These are phyloP conservation scores for Epichloe baconii DNA, from an alignment of 2,329 filamentous ascomycete species.

Conservation along the genomic window DNA sequence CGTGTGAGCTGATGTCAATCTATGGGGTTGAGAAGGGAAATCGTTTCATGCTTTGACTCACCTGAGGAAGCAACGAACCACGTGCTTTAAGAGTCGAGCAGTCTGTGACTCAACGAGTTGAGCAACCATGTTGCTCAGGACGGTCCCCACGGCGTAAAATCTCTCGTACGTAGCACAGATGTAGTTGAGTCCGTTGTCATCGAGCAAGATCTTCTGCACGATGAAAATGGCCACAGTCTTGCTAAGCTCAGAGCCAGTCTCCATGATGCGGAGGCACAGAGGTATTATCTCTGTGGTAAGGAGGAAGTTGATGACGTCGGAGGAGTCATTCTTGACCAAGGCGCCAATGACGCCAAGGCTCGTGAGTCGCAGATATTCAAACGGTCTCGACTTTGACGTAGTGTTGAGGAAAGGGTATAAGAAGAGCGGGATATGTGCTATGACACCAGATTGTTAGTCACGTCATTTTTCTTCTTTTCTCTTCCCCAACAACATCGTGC, in stretches of 20 bases:
- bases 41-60: constrained; percentile 29
- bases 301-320: constrained; percentile 97
- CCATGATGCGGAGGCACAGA: constrained; percentile 95
- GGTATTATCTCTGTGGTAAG: constrained; percentile 98
- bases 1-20: constrained; percentile 8
- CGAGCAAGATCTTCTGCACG: constrained; percentile 94
- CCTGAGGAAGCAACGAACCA: constrained; percentile 93
- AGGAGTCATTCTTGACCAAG: constrained; percentile 96
- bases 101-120: constrained; percentile 97
- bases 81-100: constrained; percentile 88
- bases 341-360: constrained; percentile 94
- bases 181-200: constrained; percentile 93
- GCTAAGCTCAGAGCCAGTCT: constrained; percentile 93
- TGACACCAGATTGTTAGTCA: constrained; percentile 3
- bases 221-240: constrained; percentile 99
- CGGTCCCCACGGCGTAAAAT: constrained; percentile 95
- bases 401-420: constrained; percentile 98
- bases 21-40: background rate
- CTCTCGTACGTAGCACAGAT: constrained; percentile 98
- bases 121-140: constrained; percentile 96
- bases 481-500: background rate
- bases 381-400: constrained; percentile 92
- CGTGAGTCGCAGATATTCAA: constrained; percentile 92
- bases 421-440: constrained; percentile 94
- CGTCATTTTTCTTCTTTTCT: too few relatives aligned